phyloP scores from a whole-genome alignment of 345 rosid genomes.

The Populus alba region DNA sequence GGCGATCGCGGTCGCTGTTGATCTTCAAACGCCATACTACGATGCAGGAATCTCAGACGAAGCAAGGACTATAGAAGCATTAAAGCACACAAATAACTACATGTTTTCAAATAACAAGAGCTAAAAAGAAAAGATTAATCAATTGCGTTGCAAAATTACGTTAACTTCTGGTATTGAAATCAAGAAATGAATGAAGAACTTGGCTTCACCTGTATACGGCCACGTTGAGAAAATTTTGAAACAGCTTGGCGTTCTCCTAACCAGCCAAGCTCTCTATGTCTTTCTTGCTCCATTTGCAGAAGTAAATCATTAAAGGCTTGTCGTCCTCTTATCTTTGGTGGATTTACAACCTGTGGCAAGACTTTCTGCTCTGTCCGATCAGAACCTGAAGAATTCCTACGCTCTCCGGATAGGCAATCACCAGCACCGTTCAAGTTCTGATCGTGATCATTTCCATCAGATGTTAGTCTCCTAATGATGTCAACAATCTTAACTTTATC shows the following conservation, averaged over 20 bases:
- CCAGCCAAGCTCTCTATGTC: slow-evolving; percentile 48
- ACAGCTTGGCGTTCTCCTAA: slow-evolving; percentile 50
- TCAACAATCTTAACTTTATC: slow-evolving; percentile 65
- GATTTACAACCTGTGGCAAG: slow-evolving; percentile 30
- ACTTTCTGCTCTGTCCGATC: slow-evolving; percentile 35
- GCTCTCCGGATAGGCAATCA: slow-evolving; percentile 28
- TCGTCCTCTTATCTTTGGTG: slow-evolving; percentile 69
- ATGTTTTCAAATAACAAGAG: neutral
- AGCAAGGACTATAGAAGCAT: slow-evolving; percentile 52
- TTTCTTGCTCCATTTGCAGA: slow-evolving; percentile 51
- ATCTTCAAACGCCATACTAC: slow-evolving; percentile 47
- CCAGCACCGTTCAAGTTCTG: slow-evolving; percentile 13
- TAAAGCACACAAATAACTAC: neutral
- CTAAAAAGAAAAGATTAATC: neutral
- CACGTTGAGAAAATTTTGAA: slow-evolving; percentile 65
- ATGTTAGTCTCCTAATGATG: slow-evolving; percentile 52
- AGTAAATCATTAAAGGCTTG: slow-evolving; percentile 77
- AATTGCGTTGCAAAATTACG: neutral
- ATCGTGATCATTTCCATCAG: slow-evolving; percentile 16
- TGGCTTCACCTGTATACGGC: slow-evolving; percentile 67
- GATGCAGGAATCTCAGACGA: slow-evolving; percentile 53
- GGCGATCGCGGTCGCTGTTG: slow-evolving; percentile 30
- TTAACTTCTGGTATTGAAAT: neutral
- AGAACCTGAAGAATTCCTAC: slow-evolving; percentile 6
- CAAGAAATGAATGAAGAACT: neutral